Percentiles rank a stretch among this genome's conserved stretches.
These are phyloP conservation scores for Calamus simplicifolius DNA, from an alignment of 176 grass and related monocot species.

Conservation along the genomic window DNA sequence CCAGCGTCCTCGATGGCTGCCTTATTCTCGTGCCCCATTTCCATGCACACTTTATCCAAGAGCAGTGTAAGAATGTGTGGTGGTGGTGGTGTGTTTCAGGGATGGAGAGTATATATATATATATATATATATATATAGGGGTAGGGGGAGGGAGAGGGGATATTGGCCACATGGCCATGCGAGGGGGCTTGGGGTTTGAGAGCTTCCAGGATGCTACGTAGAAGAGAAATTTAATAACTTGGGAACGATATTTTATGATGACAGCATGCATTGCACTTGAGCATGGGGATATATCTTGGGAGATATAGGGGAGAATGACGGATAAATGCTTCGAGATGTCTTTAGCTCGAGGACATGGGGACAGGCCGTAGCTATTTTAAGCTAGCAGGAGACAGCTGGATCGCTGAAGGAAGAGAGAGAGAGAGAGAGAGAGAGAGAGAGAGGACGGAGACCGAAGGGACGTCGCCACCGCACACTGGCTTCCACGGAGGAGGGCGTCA, in stretches of 20 bases:
- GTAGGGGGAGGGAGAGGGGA: not conserved
- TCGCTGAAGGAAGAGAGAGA: not conserved
- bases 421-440: no score
- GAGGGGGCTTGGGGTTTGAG: not conserved
- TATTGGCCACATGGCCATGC: not conserved
- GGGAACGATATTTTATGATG: not conserved
- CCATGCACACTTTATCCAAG: no score
- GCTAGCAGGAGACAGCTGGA: slow-evolving; percentile 47
- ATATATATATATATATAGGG: not conserved
- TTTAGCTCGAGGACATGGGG: slow-evolving; percentile 5
- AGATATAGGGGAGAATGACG: not conserved
- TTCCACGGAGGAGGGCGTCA: no score
- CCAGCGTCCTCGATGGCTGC: slow-evolving; percentile 10
- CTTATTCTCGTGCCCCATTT: no score
- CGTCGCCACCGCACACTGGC: no score
- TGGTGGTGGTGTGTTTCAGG: not conserved
- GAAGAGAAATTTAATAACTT: not conserved
- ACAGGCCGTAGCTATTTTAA: slow-evolving; percentile 4
- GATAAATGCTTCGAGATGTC: slow-evolving; percentile 20
- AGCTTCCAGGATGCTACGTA: not conserved
- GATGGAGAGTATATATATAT: not conserved
- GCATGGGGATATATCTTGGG: slow-evolving; percentile 1
- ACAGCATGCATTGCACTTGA: slow-evolving; percentile 17
- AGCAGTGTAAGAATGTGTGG: no score
- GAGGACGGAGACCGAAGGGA: not conserved